Conservation (phyloP, 2,329 filamentous ascomycete species). For the Talaromyces sp. region DNA sequence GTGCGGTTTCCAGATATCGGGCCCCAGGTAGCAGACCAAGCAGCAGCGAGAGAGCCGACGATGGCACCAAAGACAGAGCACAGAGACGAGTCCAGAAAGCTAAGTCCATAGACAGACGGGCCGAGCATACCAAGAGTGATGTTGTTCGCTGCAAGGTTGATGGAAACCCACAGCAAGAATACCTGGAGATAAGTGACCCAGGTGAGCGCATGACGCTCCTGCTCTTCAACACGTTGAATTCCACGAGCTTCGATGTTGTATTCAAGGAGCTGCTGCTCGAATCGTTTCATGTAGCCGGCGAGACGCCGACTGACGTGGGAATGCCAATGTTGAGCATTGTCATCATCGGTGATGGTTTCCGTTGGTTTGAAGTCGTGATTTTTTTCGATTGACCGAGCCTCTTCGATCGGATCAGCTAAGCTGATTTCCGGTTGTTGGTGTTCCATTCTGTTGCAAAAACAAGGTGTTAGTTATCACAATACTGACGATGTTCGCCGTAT, state of each 20-base stretch:
- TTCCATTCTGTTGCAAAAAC: conserved; percentile 29
- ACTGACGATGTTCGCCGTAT: background rate
- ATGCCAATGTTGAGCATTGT: conserved; percentile 15
- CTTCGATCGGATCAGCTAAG: conserved; percentile 28
- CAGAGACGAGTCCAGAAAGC: conserved; percentile 56
- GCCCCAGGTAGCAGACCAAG: conserved; percentile 62
- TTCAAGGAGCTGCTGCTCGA: conserved; percentile 41
- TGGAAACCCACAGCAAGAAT: conserved; percentile 58
- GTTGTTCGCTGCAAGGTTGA: conserved; percentile 63
- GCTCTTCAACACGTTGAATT: conserved; percentile 55
- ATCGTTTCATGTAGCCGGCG: conserved; percentile 30
- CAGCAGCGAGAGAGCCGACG: conserved; percentile 53
- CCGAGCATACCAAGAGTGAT: conserved; percentile 64
- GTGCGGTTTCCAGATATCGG: conserved; percentile 61
- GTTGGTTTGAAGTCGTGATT: conserved; percentile 21
- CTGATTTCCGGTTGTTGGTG: conserved; percentile 29
- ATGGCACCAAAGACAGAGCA: conserved; percentile 58
- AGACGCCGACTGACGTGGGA: conserved; percentile 26
- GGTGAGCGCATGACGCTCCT: conserved; percentile 53
- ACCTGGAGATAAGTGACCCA: conserved; percentile 56
- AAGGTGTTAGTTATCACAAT: background rate
- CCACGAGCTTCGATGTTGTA: conserved; percentile 57
- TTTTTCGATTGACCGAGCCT: conserved; percentile 21
- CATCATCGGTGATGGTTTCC: conserved; percentile 12
- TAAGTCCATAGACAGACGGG: conserved; percentile 56